Evolutionary conservation across 2,329 filamentous ascomycete genomes (phyloP).

Genomic region (Emmonsia crescens): DNA sequence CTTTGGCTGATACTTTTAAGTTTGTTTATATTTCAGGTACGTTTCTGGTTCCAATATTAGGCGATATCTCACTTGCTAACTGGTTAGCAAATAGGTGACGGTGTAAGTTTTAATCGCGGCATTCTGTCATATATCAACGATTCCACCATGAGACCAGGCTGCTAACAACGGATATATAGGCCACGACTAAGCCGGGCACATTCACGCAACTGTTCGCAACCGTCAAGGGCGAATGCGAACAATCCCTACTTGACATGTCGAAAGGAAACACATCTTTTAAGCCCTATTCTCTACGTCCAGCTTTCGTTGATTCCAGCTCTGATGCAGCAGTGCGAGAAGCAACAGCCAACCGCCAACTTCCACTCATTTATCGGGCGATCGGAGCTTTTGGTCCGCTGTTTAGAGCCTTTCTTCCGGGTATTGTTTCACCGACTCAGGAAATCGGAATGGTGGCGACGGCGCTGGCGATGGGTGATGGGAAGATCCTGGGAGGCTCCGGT

Average conservation of each 20-base stretch:
- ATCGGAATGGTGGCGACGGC: conserved; percentile 40
- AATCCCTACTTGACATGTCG: conserved; percentile 44
- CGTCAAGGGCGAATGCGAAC: conserved; percentile 59
- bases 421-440: conserved; percentile 37
- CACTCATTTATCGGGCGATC: conserved; percentile 13
- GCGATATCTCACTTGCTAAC: not conserved
- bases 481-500: not conserved
- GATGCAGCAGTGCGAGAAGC: conserved; percentile 31
- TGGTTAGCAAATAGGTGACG: not conserved
- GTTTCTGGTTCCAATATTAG: conserved; percentile 24
- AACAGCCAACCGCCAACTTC: conserved; percentile 19
- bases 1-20: conserved; percentile 47
- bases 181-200: conserved; percentile 45
- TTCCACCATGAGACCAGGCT: not conserved
- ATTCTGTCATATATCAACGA: not conserved
- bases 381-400: conserved; percentile 17
- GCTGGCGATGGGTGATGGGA: conserved; percentile 37
- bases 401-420: conserved; percentile 19
- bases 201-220: conserved; percentile 50
- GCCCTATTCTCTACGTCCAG: conserved; percentile 49
- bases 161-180: conserved; percentile 14
- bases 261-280: conserved; percentile 36
- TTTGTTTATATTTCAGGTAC: conserved; percentile 62
- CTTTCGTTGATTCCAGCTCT: conserved; percentile 42
- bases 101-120: not conserved